Conservation (phyloP, 148 eudicot species). For the Talinum fruticosum region DNA sequence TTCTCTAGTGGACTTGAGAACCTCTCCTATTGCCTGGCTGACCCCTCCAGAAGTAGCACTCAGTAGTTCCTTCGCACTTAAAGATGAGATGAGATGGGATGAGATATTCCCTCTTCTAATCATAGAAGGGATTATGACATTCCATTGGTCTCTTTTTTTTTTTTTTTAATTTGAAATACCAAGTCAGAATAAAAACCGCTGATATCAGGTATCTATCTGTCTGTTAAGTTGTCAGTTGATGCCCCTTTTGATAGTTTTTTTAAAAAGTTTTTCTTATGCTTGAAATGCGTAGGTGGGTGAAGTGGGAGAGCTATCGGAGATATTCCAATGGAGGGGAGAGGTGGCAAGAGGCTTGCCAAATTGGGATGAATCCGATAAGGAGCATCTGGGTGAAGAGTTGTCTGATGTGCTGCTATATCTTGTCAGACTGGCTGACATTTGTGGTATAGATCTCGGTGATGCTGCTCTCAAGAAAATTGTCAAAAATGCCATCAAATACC, state of each 20-base stretch:
- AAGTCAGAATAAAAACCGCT: not conserved
- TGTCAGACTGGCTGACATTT: conserved; percentile 55
- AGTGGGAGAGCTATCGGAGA: conserved; percentile 69
- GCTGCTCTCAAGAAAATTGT: conserved; percentile 58
- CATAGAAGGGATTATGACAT: not conserved
- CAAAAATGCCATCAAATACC: conserved; percentile 60
- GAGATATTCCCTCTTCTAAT: conserved; percentile 4
- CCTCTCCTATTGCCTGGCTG: not conserved
- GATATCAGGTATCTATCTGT: conserved; percentile 10
- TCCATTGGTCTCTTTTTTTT: not conserved
- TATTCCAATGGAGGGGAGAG: conserved; percentile 80
- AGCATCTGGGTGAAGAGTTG: conserved; percentile 68
- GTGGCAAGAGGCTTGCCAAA: conserved; percentile 62
- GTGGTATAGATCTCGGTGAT: conserved; percentile 65
- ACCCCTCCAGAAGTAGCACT: conserved; percentile 8
- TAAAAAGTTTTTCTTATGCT: not conserved
- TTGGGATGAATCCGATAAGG: conserved; percentile 65
- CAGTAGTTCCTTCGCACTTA: not conserved
- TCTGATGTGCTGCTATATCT: conserved; percentile 72
- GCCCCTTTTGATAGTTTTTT: not conserved
- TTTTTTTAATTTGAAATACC: conserved; percentile 13
- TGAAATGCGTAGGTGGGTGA: conserved; percentile 48
- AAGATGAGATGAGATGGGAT: conserved; percentile 4
- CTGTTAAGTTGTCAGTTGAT: not conserved
- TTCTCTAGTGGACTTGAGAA: conserved; percentile 21